Conservation (phyloP, 2,329 filamentous ascomycete genomes). For the Stagonosporopsis cucurbitacearum region DNA sequence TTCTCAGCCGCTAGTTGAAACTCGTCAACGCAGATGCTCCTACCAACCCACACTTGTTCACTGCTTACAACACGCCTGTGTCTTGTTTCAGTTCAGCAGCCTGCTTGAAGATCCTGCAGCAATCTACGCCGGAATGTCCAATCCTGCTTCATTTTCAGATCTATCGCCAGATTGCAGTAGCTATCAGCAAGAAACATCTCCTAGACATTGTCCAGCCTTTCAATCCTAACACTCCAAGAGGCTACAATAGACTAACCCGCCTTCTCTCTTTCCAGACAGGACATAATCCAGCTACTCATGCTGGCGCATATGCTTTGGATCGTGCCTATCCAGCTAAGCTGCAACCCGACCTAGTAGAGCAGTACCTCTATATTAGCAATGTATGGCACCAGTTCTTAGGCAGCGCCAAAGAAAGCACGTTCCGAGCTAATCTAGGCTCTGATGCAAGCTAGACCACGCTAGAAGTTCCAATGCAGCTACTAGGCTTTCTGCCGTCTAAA, state of each 20-base stretch:
- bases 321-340: conserved; percentile 6
- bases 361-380: not conserved
- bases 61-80: not conserved
- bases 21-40: conserved; percentile 1
- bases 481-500: too few species aligned
- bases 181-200: conserved; percentile 10
- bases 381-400: conserved; percentile 5
- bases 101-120: conserved; percentile 4
- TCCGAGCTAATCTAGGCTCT: too few species aligned
- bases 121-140: not conserved
- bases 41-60: conserved; percentile 11
- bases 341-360: conserved; percentile 6
- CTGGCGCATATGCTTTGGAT: conserved; percentile 10
- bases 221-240: conserved; percentile 5
- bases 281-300: conserved; percentile 8
- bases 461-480: too few species aligned
- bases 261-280: conserved; percentile 11
- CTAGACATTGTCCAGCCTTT: not conserved
- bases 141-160: too few species aligned
- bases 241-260: not conserved
- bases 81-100: not conserved
- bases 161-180: conserved; percentile 6
- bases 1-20: conserved; percentile 10
- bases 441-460: not conserved
- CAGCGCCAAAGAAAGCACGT: too few species aligned